Conservation (phyloP, 2,329 filamentous ascomycete species). For the Pseudocercospora eumusae region DNA sequence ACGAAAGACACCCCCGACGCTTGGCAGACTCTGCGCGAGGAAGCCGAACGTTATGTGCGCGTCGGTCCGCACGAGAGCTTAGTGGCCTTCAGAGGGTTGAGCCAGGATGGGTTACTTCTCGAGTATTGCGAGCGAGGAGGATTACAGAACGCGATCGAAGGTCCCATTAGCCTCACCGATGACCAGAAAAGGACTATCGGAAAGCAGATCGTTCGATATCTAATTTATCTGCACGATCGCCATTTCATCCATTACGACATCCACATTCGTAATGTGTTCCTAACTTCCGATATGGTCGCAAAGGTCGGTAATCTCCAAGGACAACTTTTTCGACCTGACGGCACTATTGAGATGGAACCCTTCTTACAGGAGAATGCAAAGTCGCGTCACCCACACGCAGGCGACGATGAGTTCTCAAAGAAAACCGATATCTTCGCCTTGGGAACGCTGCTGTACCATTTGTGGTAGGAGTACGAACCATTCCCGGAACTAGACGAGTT, state of each 20-base stretch:
- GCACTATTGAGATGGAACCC: slow-evolving; percentile 13
- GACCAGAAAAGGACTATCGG: neutral
- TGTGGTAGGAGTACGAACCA: neutral
- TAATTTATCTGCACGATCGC: neutral
- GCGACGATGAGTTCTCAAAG: neutral
- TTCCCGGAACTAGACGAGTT: neutral
- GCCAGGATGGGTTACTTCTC: neutral
- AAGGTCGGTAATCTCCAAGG: neutral
- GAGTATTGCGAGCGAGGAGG: neutral
- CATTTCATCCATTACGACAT: neutral
- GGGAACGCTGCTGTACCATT: neutral
- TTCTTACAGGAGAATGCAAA: slow-evolving; percentile 17
- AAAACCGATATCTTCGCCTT: slow-evolving; percentile 1
- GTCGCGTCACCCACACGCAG: slow-evolving; percentile 18
- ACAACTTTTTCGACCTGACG: slow-evolving; percentile 7
- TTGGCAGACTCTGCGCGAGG: no score
- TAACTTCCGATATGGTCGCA: neutral
- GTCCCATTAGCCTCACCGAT: neutral
- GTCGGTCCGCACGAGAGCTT: no score
- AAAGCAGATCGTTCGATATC: neutral
- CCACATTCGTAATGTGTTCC: neutral
- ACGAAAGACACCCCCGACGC: no score
- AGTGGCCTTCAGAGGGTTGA: no score
- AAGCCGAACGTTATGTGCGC: no score
- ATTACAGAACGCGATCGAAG: neutral